These are phyloP conservation scores for Mallotus japonicus DNA, from an alignment of 441 rosid genomes.

Conservation along the genomic window DNA sequence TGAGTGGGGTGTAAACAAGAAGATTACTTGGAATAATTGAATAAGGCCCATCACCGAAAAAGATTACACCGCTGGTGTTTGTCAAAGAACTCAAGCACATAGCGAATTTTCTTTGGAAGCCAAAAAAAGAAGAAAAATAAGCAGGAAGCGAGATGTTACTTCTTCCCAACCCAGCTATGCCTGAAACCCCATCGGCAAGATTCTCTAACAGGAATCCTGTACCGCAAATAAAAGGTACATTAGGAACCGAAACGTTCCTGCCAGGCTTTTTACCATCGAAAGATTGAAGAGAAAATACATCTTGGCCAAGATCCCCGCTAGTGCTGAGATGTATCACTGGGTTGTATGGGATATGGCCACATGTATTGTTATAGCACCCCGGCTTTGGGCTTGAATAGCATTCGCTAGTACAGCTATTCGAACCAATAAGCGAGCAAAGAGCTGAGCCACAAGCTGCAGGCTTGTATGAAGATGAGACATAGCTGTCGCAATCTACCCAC, in stretches of 20 bases:
- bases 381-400: constrained; percentile 44
- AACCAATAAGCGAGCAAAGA: constrained; percentile 38
- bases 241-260: constrained; percentile 19
- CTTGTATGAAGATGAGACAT: constrained; percentile 56
- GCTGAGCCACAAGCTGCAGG: constrained; percentile 44
- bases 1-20: constrained; percentile 33
- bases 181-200: constrained; percentile 30
- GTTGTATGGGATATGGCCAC: constrained; percentile 39
- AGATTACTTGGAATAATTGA: constrained; percentile 22
- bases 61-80: constrained; percentile 17
- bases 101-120: constrained; percentile 36
- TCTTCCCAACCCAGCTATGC: constrained; percentile 44
- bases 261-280: constrained; percentile 35
- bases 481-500: constrained; percentile 69
- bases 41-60: constrained; percentile 32
- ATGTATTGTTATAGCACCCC: constrained; percentile 62
- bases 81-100: constrained; percentile 32
- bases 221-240: constrained; percentile 29
- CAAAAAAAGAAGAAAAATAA: constrained; percentile 33
- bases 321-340: constrained; percentile 35
- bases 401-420: constrained; percentile 29
- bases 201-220: constrained; percentile 5
- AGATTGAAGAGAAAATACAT: constrained; percentile 31
- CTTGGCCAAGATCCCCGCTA: constrained; percentile 27
- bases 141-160: constrained; percentile 36